Conservation (phyloP, 1,139 yeast species). For the Kodamaea derodonti region DNA sequence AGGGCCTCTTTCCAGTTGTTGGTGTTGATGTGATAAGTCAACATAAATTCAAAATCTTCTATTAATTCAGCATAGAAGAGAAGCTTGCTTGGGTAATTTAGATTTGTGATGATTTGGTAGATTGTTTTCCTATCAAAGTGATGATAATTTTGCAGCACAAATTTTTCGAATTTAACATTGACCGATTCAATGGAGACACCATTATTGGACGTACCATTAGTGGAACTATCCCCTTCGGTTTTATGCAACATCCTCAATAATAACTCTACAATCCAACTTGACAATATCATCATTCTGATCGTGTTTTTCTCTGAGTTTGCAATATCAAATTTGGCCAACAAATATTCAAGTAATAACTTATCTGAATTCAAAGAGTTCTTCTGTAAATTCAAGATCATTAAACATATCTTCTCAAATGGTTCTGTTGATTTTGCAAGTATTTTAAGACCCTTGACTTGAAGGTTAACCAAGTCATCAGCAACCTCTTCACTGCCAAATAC, state of each 20-base stretch:
- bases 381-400: constrained; percentile 51
- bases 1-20: constrained; percentile 77
- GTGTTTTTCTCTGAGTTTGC: constrained; percentile 35
- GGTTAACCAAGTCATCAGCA: constrained; percentile 13
- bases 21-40: constrained; percentile 62
- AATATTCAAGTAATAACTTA: constrained; percentile 48
- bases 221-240: constrained; percentile 13
- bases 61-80: constrained; percentile 66
- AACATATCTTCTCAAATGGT: constrained; percentile 69
- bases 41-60: constrained; percentile 64
- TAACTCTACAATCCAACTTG: constrained; percentile 81
- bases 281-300: constrained; percentile 60
- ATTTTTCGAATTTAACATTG: constrained; percentile 42
- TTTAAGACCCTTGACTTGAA: constrained; percentile 54
- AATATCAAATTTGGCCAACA: constrained; percentile 47
- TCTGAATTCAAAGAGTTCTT: constrained; percentile 18
- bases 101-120: constrained; percentile 66
- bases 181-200: constrained; percentile 12
- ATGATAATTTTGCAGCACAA: constrained; percentile 47
- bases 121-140: constrained; percentile 61
- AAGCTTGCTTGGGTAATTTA: constrained; percentile 61
- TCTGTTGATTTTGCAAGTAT: constrained; percentile 61
- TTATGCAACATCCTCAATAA: constrained; percentile 25
- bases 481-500: constrained; percentile 30
- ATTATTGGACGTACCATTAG: background rate